Percentiles rank a stretch among this genome's conserved stretches.
These are phyloP conservation scores for Phoma sp. DNA, from an alignment of 2,329 filamentous ascomycete genomes.

Conservation along the genomic window DNA sequence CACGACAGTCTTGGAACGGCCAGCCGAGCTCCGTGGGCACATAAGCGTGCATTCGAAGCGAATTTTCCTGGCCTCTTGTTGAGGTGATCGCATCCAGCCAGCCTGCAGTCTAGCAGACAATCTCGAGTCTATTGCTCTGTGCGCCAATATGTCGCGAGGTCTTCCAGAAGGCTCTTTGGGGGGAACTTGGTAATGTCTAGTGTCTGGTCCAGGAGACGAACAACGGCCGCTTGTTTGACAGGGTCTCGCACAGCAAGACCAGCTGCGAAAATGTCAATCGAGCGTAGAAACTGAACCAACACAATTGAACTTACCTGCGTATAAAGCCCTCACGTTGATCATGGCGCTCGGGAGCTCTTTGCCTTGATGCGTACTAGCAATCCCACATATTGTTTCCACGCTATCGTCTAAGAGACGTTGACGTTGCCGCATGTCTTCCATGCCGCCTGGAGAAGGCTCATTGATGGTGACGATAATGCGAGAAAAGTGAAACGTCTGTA, in stretches of 20 bases:
- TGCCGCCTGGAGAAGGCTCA: conserved; percentile 58
- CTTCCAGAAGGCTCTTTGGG: conserved; percentile 35
- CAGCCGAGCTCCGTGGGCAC: neutral
- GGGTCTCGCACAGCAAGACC: conserved; percentile 41
- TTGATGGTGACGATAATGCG: conserved; percentile 61
- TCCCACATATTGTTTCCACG: conserved; percentile 58
- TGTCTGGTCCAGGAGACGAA: conserved; percentile 36
- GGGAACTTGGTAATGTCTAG: conserved; percentile 40
- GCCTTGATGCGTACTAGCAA: conserved; percentile 52
- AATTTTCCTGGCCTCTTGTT: too few species aligned
- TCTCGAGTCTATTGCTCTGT: conserved; percentile 10
- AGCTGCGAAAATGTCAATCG: conserved; percentile 23
- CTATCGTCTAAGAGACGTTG: conserved; percentile 56
- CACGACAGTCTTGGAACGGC: neutral
- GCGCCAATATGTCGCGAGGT: conserved; percentile 39
- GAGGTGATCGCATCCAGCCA: neutral
- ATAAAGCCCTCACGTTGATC: conserved; percentile 37
- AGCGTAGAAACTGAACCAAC: neutral
- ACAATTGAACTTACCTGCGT: conserved; percentile 31
- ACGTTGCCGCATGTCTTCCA: conserved; percentile 55
- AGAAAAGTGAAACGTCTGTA: conserved; percentile 62
- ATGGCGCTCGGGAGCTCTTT: conserved; percentile 38
- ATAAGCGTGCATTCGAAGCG: neutral
- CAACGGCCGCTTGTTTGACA: conserved; percentile 32
- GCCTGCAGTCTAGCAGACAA: neutral